A percentile compares a stretch with the other conserved stretches of the same genome.
These are phyloP conservation scores for Quercus lobata DNA, from an alignment of 331 rosid genomes.

Conservation along the genomic window DNA sequence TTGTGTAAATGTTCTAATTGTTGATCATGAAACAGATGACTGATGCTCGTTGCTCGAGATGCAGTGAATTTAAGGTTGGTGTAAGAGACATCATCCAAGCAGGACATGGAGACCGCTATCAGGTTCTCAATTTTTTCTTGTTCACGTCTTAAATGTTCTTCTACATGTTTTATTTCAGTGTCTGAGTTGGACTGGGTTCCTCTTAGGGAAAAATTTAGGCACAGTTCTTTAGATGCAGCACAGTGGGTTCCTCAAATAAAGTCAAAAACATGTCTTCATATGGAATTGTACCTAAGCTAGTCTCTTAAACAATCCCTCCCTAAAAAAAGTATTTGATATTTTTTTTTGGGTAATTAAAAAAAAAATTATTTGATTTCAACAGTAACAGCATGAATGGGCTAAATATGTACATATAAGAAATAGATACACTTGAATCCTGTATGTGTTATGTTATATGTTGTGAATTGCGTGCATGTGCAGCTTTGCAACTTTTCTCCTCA, in stretches of 20 bases:
- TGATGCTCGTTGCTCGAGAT: conserved; percentile 84
- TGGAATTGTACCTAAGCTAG: too few relatives aligned
- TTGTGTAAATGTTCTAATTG: conserved; percentile 21
- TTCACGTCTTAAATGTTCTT: not conserved
- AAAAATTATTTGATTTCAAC: too few relatives aligned
- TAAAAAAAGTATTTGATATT: too few relatives aligned
- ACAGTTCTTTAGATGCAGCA: too few relatives aligned
- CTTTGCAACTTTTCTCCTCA: not conserved
- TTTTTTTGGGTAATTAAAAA: too few relatives aligned
- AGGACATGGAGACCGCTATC: conserved; percentile 80
- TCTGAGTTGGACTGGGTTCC: not conserved
- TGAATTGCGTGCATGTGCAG: not conserved
- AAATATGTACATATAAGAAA: not conserved
- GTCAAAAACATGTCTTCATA: too few relatives aligned
- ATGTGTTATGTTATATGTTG: too few relatives aligned
- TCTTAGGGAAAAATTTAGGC: too few relatives aligned
- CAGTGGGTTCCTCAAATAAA: too few relatives aligned
- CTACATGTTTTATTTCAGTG: conserved; percentile 6
- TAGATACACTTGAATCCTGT: too few relatives aligned
- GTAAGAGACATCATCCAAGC: conserved; percentile 81
- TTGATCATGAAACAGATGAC: conserved; percentile 66
- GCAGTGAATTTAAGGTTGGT: conserved; percentile 74
- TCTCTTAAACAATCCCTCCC: too few relatives aligned
- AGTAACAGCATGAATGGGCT: not conserved
- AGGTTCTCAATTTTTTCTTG: conserved; percentile 44